Percentiles rank a stretch among this genome's conserved stretches.
Conservation (phyloP, 768 basidiomycete genomes). For the Lentinula aciculospora region DNA sequence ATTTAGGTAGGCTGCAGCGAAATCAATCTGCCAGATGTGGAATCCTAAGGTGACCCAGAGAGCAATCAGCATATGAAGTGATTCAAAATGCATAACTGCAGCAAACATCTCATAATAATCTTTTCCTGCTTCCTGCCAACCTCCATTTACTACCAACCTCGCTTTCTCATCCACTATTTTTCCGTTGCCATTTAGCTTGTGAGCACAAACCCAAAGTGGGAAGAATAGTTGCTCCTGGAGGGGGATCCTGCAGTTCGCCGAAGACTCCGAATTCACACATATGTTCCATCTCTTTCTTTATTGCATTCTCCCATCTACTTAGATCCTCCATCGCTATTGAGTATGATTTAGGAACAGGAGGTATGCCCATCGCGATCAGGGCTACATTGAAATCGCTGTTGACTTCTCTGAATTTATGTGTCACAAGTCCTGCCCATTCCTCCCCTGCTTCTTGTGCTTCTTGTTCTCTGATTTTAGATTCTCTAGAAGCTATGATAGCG, state of each 20-base stretch:
- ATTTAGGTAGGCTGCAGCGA: slow-evolving; percentile 1
- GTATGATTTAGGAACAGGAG: background rate
- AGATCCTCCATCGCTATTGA: background rate
- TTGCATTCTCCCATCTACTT: background rate
- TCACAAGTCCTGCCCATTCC: no score
- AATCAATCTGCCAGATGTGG: slow-evolving; percentile 6
- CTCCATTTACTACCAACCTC: slow-evolving; percentile 25
- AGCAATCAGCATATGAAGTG: slow-evolving; percentile 15
- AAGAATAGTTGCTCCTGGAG: background rate
- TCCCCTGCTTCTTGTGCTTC: no score
- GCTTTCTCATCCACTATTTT: slow-evolving; percentile 18
- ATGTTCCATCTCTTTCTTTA: background rate
- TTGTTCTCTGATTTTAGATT: no score
- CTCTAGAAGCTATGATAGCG: no score
- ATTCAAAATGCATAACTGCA: slow-evolving; percentile 14
- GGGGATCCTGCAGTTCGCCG: background rate
- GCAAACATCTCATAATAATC: slow-evolving; percentile 27
- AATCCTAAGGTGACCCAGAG: background rate
- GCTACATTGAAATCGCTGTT: background rate
- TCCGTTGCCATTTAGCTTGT: slow-evolving; percentile 10
- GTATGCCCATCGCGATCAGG: background rate
- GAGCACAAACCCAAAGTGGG: background rate
- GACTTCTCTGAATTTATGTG: background rate
- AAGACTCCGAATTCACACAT: background rate
- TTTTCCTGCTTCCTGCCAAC: slow-evolving; percentile 23